Evolutionary conservation across 164 flowering plant species (phyloP), one percentile per base, ranked within the genome.

Genomic region (Macadamia integrifolia): DNA sequence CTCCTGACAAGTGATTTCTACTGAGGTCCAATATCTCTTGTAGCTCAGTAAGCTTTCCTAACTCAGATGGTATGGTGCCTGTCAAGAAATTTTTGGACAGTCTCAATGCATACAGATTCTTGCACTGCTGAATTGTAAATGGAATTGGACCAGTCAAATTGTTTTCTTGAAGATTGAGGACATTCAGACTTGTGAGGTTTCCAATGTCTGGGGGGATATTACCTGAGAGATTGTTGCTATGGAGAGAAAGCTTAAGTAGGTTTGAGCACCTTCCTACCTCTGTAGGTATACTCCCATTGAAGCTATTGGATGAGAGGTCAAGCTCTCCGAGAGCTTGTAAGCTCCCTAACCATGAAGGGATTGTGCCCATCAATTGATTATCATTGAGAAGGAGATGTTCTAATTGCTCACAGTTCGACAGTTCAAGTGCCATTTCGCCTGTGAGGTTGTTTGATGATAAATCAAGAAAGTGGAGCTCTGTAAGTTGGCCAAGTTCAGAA

Each of bases 1-100:
- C 83, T 5, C 91, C 95, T 0, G 87, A 79, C 15, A 94, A 67
- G 5, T 18, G 69, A 62, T 90, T 94, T 42, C 67, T 69, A 62
- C 98, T 91, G 62, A 91, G 80, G 69, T 93, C 98, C 52, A 93
- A 43, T 30, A 85, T 81, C 65, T 79, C 94, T 72, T 93, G 97
- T 17, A 93, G 74, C 53, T 93, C 95, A 29, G 83, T 79, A 4
- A 93, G 82, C 48, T 65, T 71, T 72, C 95, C 93, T 10, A 93
- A 71, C 80, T 87, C 96, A 0, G 75, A 11, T 32, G 97, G 97
- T 53, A 93, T 85, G 30, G 76, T 49, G 12, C 98, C 96, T 17
- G 84, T 76, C 14, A 93, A 75, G 46, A 59, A 61, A 81, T 90
- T 93, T 59, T 83, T 78, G 0, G 96, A 81, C 2, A 91, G 86